These are phyloP conservation scores for Striga hermonthica DNA, from an alignment of 305 asterid species.

Conservation along the genomic window DNA sequence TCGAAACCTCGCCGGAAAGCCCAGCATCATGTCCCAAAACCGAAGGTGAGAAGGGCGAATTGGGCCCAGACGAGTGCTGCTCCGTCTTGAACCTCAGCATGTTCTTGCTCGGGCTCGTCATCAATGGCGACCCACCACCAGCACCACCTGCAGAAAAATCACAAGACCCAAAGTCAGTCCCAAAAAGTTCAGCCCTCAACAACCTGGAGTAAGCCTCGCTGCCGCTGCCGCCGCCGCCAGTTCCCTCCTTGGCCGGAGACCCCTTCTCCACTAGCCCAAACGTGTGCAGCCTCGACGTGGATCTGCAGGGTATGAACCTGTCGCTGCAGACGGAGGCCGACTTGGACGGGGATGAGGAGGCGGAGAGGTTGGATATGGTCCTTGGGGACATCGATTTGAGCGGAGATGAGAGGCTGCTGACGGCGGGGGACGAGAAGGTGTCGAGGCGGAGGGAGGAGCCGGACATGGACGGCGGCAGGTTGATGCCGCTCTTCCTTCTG, in stretches of 20 bases:
- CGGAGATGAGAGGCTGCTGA: conserved; percentile 57
- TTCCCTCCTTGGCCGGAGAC: conserved; percentile 68
- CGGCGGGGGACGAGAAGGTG: conserved; percentile 1
- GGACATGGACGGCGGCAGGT: conserved; percentile 19
- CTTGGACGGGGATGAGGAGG: conserved; percentile 69
- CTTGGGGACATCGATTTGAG: conserved; percentile 89
- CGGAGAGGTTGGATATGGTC: conserved; percentile 76
- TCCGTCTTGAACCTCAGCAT: conserved; percentile 95
- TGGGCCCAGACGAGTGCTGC: conserved; percentile 59
- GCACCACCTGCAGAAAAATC: conserved; percentile 77
- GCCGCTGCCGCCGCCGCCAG: conserved; percentile 26
- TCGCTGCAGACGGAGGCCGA: conserved; percentile 70
- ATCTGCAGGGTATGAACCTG: conserved; percentile 95
- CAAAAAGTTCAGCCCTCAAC: conserved; percentile 81
- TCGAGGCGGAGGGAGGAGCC: conserved; percentile 14
- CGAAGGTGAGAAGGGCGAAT: conserved; percentile 82
- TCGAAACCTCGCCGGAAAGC: conserved; percentile 51
- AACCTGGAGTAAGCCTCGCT: conserved; percentile 79
- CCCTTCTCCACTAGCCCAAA: conserved; percentile 87
- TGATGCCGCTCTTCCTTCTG: conserved; percentile 20
- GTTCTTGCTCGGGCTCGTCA: conserved; percentile 80
- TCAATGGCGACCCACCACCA: conserved; percentile 48
- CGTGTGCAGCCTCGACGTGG: conserved; percentile 91
- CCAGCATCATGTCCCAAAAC: conserved; percentile 63
- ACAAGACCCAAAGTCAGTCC: conserved; percentile 76